Base-by-base conservation (phyloP, 2,329 filamentous ascomycete genomes). In the Neocatenulostroma microsporum region DNA sequence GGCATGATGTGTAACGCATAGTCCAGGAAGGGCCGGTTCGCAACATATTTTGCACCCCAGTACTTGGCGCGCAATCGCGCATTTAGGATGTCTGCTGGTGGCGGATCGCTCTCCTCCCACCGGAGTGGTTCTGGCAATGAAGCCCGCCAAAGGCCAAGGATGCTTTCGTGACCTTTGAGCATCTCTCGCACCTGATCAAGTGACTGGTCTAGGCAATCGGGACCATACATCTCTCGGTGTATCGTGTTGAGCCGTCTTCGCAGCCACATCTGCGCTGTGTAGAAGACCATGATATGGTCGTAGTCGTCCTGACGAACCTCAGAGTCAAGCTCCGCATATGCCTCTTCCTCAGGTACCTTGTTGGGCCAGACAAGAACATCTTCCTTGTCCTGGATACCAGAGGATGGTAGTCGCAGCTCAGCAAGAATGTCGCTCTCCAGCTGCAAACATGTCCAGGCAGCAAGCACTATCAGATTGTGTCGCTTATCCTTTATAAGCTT, bases 341-440 rank as follows among this genome's bases (percentile, higher is more conserved):
- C 44, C 28, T 54, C 48, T 24, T 54, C 51, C 28, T 57, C 51
- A 5, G 41, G 44, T 1, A 83, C 67, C 4, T 67, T 68, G 45
- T 78, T 77, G 2, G 82, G 82, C 53, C 78, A 77, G 7, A 80
- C 76, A 62, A 87, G 78, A 32, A 74, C 68, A 14, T 64, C 62
- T 52, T 80, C 75, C 5, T 72, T 64, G 21, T 66, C 64, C 8
- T 72, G 72, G 20, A 81, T 76, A 2, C 73, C 73, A 53, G 75
- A 80, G 2, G 71, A 67, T 4, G 75, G 75, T 11, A 81, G 63
- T 40, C 54, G 58, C 41, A 96, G 70, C 61, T 98, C 91, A 3
- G 91, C 91, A 30, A 95, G 73, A 30, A 96, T 85, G 58, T 96
- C 89, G 60, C 87, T 94, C 62, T 96, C 89, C 9, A 96, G 70